Evolutionary conservation across 225 moss, liverwort and hornwort genomes (phyloP), one percentile per base, ranked within the genome.

Genomic region (Polytrichum commune): DNA sequence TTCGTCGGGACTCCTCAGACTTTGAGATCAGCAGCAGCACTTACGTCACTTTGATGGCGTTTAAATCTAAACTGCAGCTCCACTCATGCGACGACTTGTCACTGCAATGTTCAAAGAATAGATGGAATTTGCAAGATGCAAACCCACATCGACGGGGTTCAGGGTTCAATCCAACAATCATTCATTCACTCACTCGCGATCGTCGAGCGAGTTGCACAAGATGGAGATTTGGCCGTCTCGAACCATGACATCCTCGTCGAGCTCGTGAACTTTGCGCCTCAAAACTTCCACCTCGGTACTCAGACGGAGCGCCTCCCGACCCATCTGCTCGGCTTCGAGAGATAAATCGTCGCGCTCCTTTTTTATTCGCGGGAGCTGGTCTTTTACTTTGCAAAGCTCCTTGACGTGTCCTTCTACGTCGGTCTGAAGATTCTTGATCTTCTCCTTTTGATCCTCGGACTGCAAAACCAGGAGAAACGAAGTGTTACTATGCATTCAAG

Each of bases 241-340:
- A 18, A 96, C 83, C 91, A 96, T 80, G 29, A 96, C 91, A 73
- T 96, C 93, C 77, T 96, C 91, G 69, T 96, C 91, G 27, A 96
- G 78, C 66, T 96, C 88, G 56, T 83, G 83, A 26, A 96, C 91
- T 74, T 81, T 93, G 75, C 91, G 85, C 69, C 91, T 83, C 55
- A 96, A 69, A n/a, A 96, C 93, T 79, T 96, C 95, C 18, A 96
- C 93, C 79, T 96, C 91, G 5, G 95, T 93, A 76, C 95, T 93
- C 76, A 96, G 53, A 72, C 86, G 84, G 73, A 96, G 69, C 8
- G 93, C 95, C 73, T 96, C 93, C 54, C 90, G 82, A 27, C 91
- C 93, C 69, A 96, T 96, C 72, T 96, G 88, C 61, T 96, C 95
- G 5, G 93, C 93, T 79, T 96, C 93, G 6, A 69, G 80, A 7